Base-by-base conservation (phyloP, 208 protist genomes). In the Balamuthia mandrillaris region DNA sequence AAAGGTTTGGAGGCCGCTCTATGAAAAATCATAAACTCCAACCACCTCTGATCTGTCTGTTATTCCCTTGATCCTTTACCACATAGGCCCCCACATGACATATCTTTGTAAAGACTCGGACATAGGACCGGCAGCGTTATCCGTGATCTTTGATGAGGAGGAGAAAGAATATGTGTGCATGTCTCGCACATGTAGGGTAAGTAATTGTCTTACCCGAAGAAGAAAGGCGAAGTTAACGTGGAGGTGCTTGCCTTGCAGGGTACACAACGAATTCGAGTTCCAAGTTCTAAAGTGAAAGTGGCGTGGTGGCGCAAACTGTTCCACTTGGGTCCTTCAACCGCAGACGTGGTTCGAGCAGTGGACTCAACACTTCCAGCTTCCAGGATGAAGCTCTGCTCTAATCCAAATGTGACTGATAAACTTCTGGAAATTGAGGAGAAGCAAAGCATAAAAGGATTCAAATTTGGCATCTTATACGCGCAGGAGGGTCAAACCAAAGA, bases 401-500 rank as follows among this genome's bases (percentile, higher is more conserved):
- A 29, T 3, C 47, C 33, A 29, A 35, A 81, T 18, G 24, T 81
- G 5, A 42, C 72, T 2, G 49, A 29, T 21, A 81, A 81, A 39
- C 54, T 81, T 27, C 45, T 81, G 4, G 35, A 3, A 21, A 81
- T 81, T 7, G 72, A 81, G 61, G 72, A 81, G 72, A 81, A 81
- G 70, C 63, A 84, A 58, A 75, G 65, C 56, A 84, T 74, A 6
- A 60, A 45, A 24, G 63, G 63, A 3, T 84, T 84, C 58, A 85
- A 85, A 49, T 85, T 85, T 85, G 79, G 79, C 2, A 77, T 85
- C 1, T 31, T 85, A 4, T 77, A 77, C n/a, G 37, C 41, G 21
- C 66, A 74, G 35, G 65, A 87, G 21, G 61, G 75, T 44, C 56
- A 75, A 39, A 77, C 68, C 9, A 77, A 87, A 65, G 63, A 85